Conservation (phyloP, 2,329 filamentous ascomycete genomes). For the Chaetomiaceae sp. region DNA sequence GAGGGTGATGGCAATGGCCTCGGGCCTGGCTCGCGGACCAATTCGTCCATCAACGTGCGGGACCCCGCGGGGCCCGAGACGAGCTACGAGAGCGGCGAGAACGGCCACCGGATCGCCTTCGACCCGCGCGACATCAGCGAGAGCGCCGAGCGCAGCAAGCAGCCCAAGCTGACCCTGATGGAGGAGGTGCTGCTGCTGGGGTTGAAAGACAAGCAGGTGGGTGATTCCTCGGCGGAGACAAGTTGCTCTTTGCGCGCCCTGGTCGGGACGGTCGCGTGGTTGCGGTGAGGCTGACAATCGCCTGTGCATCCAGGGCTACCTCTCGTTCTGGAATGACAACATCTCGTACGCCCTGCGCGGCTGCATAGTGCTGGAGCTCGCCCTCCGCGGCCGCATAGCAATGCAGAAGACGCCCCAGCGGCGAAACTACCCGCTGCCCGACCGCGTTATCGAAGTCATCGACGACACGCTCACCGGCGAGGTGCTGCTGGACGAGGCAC, state of each 20-base stretch:
- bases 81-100: conserved; percentile 85
- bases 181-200: conserved; percentile 94
- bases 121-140: conserved; percentile 97
- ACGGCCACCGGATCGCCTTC: conserved; percentile 97
- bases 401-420: conserved; percentile 96
- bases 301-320: conserved; percentile 64
- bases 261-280: no score
- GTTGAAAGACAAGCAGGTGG: conserved; percentile 95
- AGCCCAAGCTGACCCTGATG: conserved; percentile 98
- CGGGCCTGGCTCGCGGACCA: conserved; percentile 48
- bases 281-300: conserved; percentile 7
- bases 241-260: conserved; percentile 1
- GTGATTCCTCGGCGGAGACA: conserved; percentile 1
- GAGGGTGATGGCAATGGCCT: conserved; percentile 56
- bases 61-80: conserved; percentile 57
- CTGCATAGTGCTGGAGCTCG: conserved; percentile 96
- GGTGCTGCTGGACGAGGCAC: conserved; percentile 90
- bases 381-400: conserved; percentile 90
- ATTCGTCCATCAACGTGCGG: conserved; percentile 47
- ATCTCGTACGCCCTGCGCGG: conserved; percentile 96
- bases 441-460: conserved; percentile 92
- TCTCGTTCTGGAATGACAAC: conserved; percentile 99
- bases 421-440: conserved; percentile 85
- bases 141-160: conserved; percentile 91
- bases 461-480: conserved; percentile 96